Evolutionary conservation across 1,284 basidiomycete genomes (phyloP), one percentile per base, ranked within the genome.

Genomic region (Sparassis latifolia): DNA sequence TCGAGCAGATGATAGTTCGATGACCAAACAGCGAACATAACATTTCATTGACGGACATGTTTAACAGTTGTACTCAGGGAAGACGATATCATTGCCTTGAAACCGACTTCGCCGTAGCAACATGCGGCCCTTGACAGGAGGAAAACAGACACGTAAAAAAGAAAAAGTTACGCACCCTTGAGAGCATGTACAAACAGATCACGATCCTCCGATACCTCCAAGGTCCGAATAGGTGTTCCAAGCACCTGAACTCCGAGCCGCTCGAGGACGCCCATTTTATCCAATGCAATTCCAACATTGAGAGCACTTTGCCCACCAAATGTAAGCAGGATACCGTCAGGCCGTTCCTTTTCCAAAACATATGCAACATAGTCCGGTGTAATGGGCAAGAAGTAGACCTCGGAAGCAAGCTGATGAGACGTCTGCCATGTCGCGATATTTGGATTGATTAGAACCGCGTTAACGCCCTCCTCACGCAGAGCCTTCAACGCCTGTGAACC

Each of bases 401-500:
- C 91, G 12, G 86, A 89, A 33, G 97, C 97, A 54, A 99, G 80
- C 66, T 97, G 84, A 69, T 99, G 96, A 28, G 94, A 97, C 0
- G 94, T 97, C 70, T 96, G 92, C 83, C 93, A 96, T 45, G 94
- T 97, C 45, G 95, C 93, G 58, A 97, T 97, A 68, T 98, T 98
- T 45, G 95, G 94, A 70, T 97, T 97, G 69, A 97, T 92, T 55
- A 99, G 84, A 56, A 99, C 86, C 33, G 96, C 94, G 60, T 95
- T 84, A 54, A 98, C 86, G 49, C 96, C 94, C 66, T 94, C 92
- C 69, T 99, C 97, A 54, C 88, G 84, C 52, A 99, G 85, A 10
- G 97, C 97, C 71, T 99, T 99, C 73, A 99, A 86, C 33, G 97
- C 97, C 73, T 99, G 97, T 5, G 96, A 98, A 43, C 90, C 97